Conservation (phyloP, 768 basidiomycete genomes). For the Nevesoporus exiguus region DNA sequence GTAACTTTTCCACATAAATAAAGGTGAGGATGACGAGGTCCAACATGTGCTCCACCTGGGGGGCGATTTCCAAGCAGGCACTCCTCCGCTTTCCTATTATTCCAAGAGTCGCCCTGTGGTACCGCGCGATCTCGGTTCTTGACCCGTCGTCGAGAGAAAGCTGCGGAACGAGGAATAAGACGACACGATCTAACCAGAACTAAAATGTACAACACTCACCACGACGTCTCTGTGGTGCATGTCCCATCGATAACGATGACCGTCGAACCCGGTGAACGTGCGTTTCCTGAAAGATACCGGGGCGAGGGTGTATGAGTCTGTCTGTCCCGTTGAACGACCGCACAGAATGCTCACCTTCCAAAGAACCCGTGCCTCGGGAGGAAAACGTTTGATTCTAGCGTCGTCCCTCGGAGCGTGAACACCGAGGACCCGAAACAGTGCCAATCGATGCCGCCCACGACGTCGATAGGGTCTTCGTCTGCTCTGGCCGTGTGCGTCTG, state of each 20-base stretch:
- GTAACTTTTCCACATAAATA: conserved; percentile 30
- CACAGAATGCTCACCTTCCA: conserved; percentile 9
- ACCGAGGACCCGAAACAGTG: conserved; percentile 26
- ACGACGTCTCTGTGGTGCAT: conserved; percentile 10
- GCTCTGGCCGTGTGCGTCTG: conserved; percentile 1
- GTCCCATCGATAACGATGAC: conserved; percentile 33
- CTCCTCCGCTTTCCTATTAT: conserved; percentile 23
- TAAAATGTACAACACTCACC: conserved; percentile 3
- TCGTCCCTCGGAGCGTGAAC: conserved; percentile 28
- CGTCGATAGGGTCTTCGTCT: conserved; percentile 23
- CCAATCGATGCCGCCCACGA: conserved; percentile 35
- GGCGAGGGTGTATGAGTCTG: background rate
- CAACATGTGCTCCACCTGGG: conserved; percentile 23
- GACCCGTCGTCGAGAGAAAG: conserved; percentile 20
- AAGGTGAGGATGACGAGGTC: conserved; percentile 29
- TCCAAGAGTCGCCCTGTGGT: conserved; percentile 23
- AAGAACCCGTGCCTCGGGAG: conserved; percentile 18
- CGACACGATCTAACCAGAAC: background rate
- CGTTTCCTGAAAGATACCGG: conserved; percentile 12
- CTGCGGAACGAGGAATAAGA: conserved; percentile 4
- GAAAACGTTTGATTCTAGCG: conserved; percentile 24
- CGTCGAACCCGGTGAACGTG: conserved; percentile 33
- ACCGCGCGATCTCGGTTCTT: conserved; percentile 14
- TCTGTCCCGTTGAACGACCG: background rate
- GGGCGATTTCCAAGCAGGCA: conserved; percentile 21